Conservation (phyloP, 1,139 yeast genomes). For the Yamadazyma sp. region DNA sequence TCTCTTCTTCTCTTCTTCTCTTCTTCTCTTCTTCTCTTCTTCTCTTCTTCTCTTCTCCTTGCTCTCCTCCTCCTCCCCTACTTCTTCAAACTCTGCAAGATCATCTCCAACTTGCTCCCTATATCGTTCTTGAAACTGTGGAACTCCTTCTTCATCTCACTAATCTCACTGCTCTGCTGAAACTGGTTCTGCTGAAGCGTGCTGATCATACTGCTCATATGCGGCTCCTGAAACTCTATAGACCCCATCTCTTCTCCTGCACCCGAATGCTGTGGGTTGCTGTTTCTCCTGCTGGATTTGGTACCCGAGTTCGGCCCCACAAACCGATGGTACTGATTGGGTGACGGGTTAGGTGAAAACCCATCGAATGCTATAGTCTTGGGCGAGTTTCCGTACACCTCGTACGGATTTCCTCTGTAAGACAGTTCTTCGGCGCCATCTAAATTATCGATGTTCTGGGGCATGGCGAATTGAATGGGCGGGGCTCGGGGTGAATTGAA, state of each 20-base stretch:
- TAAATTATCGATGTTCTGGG: slow-evolving; percentile 3
- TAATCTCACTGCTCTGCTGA: slow-evolving; percentile 13
- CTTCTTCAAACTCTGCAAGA: slow-evolving; percentile 7
- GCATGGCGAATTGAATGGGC: not conserved
- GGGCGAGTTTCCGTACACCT: slow-evolving; percentile 2
- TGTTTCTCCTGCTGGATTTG: slow-evolving; percentile 1
- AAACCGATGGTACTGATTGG: slow-evolving; percentile 1
- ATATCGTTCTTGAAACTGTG: slow-evolving; percentile 16
- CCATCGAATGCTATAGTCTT: not conserved
- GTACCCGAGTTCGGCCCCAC: not conserved
- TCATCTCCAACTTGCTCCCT: slow-evolving; percentile 13
- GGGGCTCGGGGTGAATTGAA: not conserved
- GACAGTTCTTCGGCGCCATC: slow-evolving; percentile 1
- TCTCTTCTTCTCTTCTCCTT: not conserved
- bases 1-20: too few species aligned
- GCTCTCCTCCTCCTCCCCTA: not conserved
- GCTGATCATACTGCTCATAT: slow-evolving; percentile 1
- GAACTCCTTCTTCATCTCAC: slow-evolving; percentile 18
- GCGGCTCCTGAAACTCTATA: not conserved
- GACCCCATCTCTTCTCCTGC: not conserved
- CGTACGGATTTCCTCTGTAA: slow-evolving; percentile 1
- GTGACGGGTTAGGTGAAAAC: slow-evolving; percentile 4
- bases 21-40: not conserved
- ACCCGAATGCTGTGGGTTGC: not conserved
- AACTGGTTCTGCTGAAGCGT: slow-evolving; percentile 9